Conservation (phyloP, 1,284 basidiomycete genomes). For the Pascua sp. region DNA sequence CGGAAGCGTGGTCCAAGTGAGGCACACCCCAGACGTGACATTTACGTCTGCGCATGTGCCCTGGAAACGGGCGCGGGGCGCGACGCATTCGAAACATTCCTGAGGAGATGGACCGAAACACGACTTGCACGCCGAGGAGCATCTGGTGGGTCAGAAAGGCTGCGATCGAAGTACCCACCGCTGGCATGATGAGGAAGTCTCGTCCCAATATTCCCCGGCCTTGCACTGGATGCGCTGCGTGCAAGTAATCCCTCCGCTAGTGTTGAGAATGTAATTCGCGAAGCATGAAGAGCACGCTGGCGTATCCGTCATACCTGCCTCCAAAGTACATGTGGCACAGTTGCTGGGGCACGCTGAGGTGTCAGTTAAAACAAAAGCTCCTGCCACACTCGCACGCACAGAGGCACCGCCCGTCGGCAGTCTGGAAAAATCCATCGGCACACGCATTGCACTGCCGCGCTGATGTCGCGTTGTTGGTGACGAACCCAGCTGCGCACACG, state of each 20-base stretch:
- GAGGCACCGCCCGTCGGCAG: constrained; percentile 38
- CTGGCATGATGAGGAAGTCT: constrained; percentile 25
- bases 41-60: constrained; percentile 47
- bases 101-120: constrained; percentile 42
- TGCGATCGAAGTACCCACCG: constrained; percentile 23
- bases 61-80: constrained; percentile 35
- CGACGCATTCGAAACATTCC: constrained; percentile 43
- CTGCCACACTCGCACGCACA: constrained; percentile 29
- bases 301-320: constrained; percentile 24
- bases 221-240: constrained; percentile 30
- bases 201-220: constrained; percentile 40
- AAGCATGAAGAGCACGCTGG: constrained; percentile 36
- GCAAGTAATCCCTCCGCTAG: constrained; percentile 35
- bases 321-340: constrained; percentile 39
- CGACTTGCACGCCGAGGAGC: constrained; percentile 45
- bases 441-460: constrained; percentile 45
- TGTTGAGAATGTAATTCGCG: constrained; percentile 22
- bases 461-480: constrained; percentile 27
- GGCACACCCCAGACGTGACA: constrained; percentile 43
- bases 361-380: neutral
- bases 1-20: constrained; percentile 17
- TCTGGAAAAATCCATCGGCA: constrained; percentile 42
- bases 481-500: constrained; percentile 50
- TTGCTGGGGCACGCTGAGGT: constrained; percentile 48
- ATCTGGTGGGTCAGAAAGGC: constrained; percentile 19